A percentile compares a stretch with the other conserved stretches of the same genome.
These are phyloP conservation scores for Euphorbia neoarborescens DNA, from an alignment of 441 rosid genomes.

Conservation along the genomic window DNA sequence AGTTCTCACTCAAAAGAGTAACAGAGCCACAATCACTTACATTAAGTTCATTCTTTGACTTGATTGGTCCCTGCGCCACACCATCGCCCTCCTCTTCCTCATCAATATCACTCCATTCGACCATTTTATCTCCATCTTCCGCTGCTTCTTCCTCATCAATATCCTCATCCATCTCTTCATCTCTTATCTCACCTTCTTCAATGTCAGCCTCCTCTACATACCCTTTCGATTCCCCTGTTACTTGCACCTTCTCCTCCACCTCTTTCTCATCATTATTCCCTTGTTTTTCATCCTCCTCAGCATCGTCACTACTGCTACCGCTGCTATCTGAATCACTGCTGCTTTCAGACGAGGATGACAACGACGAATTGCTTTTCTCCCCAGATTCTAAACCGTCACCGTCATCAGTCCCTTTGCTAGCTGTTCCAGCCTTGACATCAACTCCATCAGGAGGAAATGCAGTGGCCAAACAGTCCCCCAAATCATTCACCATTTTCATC, in stretches of 20 bases:
- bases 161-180: conserved; percentile 26
- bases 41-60: conserved; percentile 77
- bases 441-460: conserved; percentile 2
- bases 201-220: conserved; percentile 35
- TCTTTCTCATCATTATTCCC: conserved; percentile 21
- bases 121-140: conserved; percentile 32
- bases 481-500: conserved; percentile 3
- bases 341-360: conserved; percentile 31
- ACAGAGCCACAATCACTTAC: conserved; percentile 28
- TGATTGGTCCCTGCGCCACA: conserved; percentile 43
- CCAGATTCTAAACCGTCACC: conserved; percentile 32
- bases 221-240: conserved; percentile 17
- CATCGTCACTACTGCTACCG: conserved; percentile 25
- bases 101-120: conserved; percentile 42
- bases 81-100: conserved; percentile 39
- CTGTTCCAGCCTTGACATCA: conserved; percentile 12
- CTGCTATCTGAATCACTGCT: conserved; percentile 18
- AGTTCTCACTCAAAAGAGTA: not conserved
- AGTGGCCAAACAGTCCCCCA: conserved; percentile 1
- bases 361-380: conserved; percentile 27
- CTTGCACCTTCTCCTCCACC: conserved; percentile 19
- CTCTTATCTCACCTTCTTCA: conserved; percentile 86
- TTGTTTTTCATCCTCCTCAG: conserved; percentile 21
- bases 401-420: conserved; percentile 15
- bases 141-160: conserved; percentile 25